A percentile compares a stretch with the other conserved stretches of the same genome.
These are phyloP conservation scores for Rossbeevera mucosa DNA, from an alignment of 768 basidiomycete species.

Conservation along the genomic window DNA sequence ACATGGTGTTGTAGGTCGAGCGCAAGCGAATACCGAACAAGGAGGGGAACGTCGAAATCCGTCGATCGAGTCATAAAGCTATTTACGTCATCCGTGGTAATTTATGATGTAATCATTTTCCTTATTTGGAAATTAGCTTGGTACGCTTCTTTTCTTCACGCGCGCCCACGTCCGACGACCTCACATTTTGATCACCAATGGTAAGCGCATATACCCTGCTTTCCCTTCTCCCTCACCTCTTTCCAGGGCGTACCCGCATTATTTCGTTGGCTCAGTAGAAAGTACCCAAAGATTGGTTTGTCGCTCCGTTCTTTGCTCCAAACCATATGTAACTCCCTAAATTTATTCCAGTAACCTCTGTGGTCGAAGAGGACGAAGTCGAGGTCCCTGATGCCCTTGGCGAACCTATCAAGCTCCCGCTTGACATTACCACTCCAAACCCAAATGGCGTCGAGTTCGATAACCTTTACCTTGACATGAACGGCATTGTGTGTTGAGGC, in stretches of 20 bases:
- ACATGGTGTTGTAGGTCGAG: slow-evolving; percentile 9
- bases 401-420: slow-evolving; percentile 61
- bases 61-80: slow-evolving; percentile 21
- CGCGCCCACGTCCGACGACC: neutral
- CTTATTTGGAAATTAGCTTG: slow-evolving; percentile 6
- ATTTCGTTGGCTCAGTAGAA: slow-evolving; percentile 97
- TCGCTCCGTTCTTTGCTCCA: slow-evolving; percentile 4
- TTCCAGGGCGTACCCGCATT: slow-evolving; percentile 92
- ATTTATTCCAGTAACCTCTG: slow-evolving; percentile 54
- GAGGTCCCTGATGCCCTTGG: slow-evolving; percentile 66
- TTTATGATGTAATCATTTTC: slow-evolving; percentile 12
- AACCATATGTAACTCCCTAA: neutral
- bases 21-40: too few relatives aligned
- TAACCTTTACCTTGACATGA: slow-evolving; percentile 98
- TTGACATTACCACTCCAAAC: slow-evolving; percentile 77
- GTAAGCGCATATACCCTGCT: slow-evolving; percentile 4
- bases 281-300: slow-evolving; percentile 95
- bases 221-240: slow-evolving; percentile 1
- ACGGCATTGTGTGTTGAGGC: slow-evolving; percentile 73
- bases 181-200: slow-evolving; percentile 11
- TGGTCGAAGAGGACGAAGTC: slow-evolving; percentile 79
- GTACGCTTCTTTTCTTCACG: neutral
- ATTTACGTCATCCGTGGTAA: slow-evolving; percentile 14
- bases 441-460: slow-evolving; percentile 97
- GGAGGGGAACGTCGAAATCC: too few relatives aligned